phyloP scores from a whole-genome alignment of 176 grass and related monocot species.

The Oropetium thomaeum region DNA sequence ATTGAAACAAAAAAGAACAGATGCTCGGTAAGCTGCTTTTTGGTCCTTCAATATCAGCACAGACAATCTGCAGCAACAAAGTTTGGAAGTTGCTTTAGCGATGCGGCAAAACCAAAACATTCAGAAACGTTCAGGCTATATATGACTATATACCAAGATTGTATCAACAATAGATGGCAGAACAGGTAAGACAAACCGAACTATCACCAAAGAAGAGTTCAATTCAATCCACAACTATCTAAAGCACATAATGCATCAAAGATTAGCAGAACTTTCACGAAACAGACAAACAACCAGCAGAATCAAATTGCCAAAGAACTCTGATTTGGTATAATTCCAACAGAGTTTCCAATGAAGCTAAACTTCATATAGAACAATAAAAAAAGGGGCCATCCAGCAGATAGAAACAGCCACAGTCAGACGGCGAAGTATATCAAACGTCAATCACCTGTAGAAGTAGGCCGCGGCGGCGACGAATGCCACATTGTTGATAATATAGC shows the following conservation, averaged over 20 bases:
- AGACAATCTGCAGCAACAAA: constrained; percentile 58
- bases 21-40: constrained; percentile 51
- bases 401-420: background rate
- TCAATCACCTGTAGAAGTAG: constrained; percentile 77
- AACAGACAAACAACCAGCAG: background rate
- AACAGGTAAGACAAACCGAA: background rate
- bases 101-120: background rate
- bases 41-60: constrained; percentile 63
- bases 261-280: background rate
- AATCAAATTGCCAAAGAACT: background rate
- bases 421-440: background rate
- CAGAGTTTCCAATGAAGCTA: background rate
- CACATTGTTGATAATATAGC: constrained; percentile 62
- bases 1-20: constrained; percentile 87
- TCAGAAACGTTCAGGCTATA: background rate
- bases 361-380: background rate
- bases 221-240: background rate
- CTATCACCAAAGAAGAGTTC: background rate
- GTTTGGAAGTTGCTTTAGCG: constrained; percentile 10
- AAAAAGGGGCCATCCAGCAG: background rate
- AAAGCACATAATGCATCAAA: background rate
- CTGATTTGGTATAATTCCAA: background rate
- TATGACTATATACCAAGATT: background rate
- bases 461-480: constrained; percentile 54
- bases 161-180: background rate